These are phyloP conservation scores for Trichoderma gracile DNA, from an alignment of 2,329 filamentous ascomycete species.

Conservation along the genomic window DNA sequence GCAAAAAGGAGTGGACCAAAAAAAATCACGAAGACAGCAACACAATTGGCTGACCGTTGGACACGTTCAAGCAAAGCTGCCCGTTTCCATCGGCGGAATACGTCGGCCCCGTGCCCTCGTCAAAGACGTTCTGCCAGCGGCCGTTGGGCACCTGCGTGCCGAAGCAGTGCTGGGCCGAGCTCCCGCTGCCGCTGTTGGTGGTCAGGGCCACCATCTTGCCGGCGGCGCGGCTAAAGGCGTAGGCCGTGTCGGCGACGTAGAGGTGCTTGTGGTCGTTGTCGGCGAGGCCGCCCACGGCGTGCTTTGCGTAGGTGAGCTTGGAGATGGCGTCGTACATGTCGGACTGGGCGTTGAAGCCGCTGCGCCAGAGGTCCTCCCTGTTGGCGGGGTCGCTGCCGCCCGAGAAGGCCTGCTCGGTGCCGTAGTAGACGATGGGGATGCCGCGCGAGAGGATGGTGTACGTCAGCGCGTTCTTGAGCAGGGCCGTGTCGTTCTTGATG, in stretches of 20 bases:
- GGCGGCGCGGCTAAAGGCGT: constrained; percentile 48
- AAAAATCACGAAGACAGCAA: constrained; percentile 30
- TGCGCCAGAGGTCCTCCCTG: constrained; percentile 61
- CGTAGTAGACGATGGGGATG: constrained; percentile 66
- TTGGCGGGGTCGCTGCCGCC: constrained; percentile 51
- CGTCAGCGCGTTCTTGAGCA: constrained; percentile 61
- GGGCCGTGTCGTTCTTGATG: constrained; percentile 52
- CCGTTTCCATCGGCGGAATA: constrained; percentile 44
- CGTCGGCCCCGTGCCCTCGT: constrained; percentile 35
- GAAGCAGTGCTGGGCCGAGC: constrained; percentile 45
- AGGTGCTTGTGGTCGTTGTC: constrained; percentile 48
- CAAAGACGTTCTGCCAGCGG: constrained; percentile 44
- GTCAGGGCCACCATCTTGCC: constrained; percentile 49
- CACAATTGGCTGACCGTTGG: constrained; percentile 47
- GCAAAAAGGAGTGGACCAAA: no score
- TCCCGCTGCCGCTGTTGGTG: constrained; percentile 45
- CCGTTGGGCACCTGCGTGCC: constrained; percentile 41
- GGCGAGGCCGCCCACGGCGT: constrained; percentile 46
- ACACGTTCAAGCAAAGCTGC: constrained; percentile 44
- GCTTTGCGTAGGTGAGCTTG: constrained; percentile 48
- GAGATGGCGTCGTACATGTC: constrained; percentile 50
- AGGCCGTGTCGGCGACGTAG: constrained; percentile 44
- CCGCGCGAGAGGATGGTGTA: constrained; percentile 63
- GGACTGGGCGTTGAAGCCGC: constrained; percentile 47
- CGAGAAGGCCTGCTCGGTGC: constrained; percentile 62